Percentiles rank a stretch among this genome's conserved stretches.
phyloP scores from a whole-genome alignment of 495 filamentous ascomycete species.

The Aspergillus steynii region DNA sequence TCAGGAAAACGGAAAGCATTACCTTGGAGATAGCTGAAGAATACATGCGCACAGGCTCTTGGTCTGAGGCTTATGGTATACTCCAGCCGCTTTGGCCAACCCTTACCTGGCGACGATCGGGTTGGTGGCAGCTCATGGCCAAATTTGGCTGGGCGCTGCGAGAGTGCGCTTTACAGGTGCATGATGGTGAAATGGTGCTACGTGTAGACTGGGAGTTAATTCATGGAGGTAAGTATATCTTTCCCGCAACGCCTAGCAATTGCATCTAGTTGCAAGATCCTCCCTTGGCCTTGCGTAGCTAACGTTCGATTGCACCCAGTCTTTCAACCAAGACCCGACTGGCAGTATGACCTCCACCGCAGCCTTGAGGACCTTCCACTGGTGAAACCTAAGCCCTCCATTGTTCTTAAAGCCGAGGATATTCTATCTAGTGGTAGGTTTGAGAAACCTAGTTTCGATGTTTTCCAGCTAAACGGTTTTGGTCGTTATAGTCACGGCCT shows the following conservation, averaged over 20 bases:
- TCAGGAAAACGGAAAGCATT: constrained; percentile 65
- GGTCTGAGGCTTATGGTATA: constrained; percentile 64
- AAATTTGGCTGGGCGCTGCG: constrained; percentile 73
- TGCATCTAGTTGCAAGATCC: background rate
- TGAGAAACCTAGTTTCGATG: background rate
- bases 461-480: constrained; percentile 7
- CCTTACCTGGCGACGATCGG: constrained; percentile 71
- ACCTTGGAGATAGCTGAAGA: constrained; percentile 70
- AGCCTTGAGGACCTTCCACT: constrained; percentile 58
- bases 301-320: constrained; percentile 35
- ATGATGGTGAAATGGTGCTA: constrained; percentile 65
- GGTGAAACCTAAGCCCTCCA: constrained; percentile 57
- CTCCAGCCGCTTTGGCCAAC: constrained; percentile 71
- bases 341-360: constrained; percentile 73
- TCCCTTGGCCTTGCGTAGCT: background rate
- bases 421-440: constrained; percentile 65
- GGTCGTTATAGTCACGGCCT: constrained; percentile 54
- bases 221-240: constrained; percentile 52
- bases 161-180: constrained; percentile 64
- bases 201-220: constrained; percentile 85
- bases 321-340: constrained; percentile 60
- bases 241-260: background rate
- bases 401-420: constrained; percentile 67
- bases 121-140: constrained; percentile 78
- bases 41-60: constrained; percentile 60